Base-by-base conservation (phyloP, 2,329 filamentous ascomycete species). In the Xylariomycetidae sp. region DNA sequence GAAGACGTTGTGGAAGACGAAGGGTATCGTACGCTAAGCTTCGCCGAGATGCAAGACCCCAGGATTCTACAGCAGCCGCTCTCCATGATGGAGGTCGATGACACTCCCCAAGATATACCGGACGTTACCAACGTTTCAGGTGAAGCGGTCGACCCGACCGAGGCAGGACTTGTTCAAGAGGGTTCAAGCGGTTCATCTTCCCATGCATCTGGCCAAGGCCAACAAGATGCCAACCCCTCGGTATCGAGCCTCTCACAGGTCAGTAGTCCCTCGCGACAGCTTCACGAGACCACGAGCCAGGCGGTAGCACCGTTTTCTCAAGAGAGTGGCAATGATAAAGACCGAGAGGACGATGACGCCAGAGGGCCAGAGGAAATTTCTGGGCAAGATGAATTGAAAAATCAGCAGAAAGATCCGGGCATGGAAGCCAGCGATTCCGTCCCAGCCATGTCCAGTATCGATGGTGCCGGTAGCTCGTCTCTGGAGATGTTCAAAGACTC, bases 41-140 rank as follows among this genome's bases (percentile, higher is more conserved):
- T 84, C 58, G 54, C 56, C 3, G 80, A 86, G 15, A 66, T 92
- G 52, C 70, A 78, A 23, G 80, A 88, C 25, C 74, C 82, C 1
- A 82, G 80, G 46, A 63, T 90, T 40, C 56, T 88, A 12, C 72
- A 68, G 35, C 57, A 63, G 40, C 59, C 57, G n/a, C 20, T 56
- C 4, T 8, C 8, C 20, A 23, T n/a, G n/a, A n/a, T n/a, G n/a
- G n/a, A n/a, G n/a, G n/a, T n/a, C n/a, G n/a, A n/a, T n/a, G n/a
- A n/a, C n/a, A n/a, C n/a, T n/a, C n/a, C n/a, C n/a, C n/a, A n/a
- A n/a, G n/a, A n/a, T n/a, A n/a, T n/a, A n/a, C n/a, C n/a, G n/a
- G n/a, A n/a, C n/a, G n/a, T n/a, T n/a, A n/a, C n/a, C n/a, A n/a
- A n/a, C n/a, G n/a, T n/a, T n/a, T n/a, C n/a, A n/a, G n/a, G n/a